Base-by-base conservation (phyloP, 176 grass and related monocot genomes). In the Triticum timopheevii region DNA sequence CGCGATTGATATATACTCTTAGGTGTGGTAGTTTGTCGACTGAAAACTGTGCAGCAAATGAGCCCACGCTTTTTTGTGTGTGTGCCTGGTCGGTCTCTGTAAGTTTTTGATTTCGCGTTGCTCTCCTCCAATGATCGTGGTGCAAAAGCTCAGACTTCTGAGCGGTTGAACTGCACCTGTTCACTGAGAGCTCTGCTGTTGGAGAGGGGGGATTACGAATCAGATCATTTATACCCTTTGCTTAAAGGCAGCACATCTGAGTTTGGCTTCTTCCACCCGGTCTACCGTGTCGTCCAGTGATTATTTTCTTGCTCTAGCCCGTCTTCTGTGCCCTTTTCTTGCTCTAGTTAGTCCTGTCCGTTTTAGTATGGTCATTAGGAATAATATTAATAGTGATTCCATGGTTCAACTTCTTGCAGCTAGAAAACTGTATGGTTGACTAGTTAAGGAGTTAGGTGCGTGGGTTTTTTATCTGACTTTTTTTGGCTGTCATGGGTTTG, bases 371-470 rank as follows among this genome's bases (percentile, higher is more conserved):
- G 16, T 24, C 61, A 59, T 24, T 69, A 61, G 27, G 9, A 25
- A 76, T 12, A 77, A 81, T 42, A 77, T 63, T n/a, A 82, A n/a
- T 5, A 82, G n/a, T 72, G 39, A 36, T 82, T 77, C 78, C 17
- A 33, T 83, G n/a, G 27, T 33, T 23, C 27, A 76, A 38, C 68
- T 50, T 34, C 69, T 40, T 76, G 68, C 68, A 79, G 54, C 23
- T 79, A 52, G 15, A 63, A 28, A 38, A 69, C 64, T 78, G 13
- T 70, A 28, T 7, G 13, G n/a, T 62, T 2, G 6, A 62, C 8
- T 34, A 19, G 0, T 83, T 69, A 88, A 47, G 61, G 82, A 44
- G 61, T 78, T 39, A 78, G 65, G 77, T 24, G 52, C 44, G 28
- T 59, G 19, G 7, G 17, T 19, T 76, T 69, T 70, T 50, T 49